phyloP scores from a whole-genome alignment of 225 moss, liverwort and hornwort species.

The Bryoerythrophyllum caledonicum region DNA sequence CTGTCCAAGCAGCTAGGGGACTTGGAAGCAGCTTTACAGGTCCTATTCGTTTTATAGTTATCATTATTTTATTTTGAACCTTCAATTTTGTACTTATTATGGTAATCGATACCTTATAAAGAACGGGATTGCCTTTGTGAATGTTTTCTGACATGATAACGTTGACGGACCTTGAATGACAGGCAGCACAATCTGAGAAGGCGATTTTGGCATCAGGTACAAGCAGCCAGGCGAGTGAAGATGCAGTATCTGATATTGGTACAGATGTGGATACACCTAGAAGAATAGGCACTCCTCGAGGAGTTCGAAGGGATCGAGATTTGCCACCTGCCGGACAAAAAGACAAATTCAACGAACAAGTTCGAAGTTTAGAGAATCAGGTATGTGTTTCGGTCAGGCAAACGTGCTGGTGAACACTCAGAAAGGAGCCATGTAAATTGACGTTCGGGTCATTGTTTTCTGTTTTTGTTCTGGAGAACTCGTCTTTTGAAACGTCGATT shows the following conservation, averaged over 20 bases:
- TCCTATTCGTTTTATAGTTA: slow-evolving; percentile 5
- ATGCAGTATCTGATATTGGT: slow-evolving; percentile 44
- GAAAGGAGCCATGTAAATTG: slow-evolving; percentile 8
- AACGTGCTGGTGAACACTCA: not conserved
- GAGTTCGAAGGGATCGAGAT: slow-evolving; percentile 72
- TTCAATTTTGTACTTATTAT: not conserved
- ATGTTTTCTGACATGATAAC: slow-evolving; percentile 28
- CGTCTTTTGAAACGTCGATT: not conserved
- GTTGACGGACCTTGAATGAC: slow-evolving; percentile 31
- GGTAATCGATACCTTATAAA: not conserved
- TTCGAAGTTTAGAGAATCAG: slow-evolving; percentile 84
- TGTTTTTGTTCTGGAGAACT: not conserved
- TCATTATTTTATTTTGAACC: not conserved
- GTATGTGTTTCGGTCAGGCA: slow-evolving; percentile 32
- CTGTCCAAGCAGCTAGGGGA: slow-evolving; percentile 78
- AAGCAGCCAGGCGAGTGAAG: slow-evolving; percentile 56
- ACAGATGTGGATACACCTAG: slow-evolving; percentile 65
- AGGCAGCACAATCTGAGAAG: slow-evolving; percentile 75
- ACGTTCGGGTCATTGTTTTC: not conserved
- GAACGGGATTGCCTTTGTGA: not conserved
- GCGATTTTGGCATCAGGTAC: slow-evolving; percentile 54
- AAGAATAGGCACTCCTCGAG: slow-evolving; percentile 71
- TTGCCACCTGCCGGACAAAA: slow-evolving; percentile 69
- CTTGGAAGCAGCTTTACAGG: slow-evolving; percentile 62
- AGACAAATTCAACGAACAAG: slow-evolving; percentile 71